Evolutionary conservation across 2,329 filamentous ascomycete species (phyloP), one percentile per base, ranked within the genome.

Genomic region (Chaetomiaceae sp.): DNA sequence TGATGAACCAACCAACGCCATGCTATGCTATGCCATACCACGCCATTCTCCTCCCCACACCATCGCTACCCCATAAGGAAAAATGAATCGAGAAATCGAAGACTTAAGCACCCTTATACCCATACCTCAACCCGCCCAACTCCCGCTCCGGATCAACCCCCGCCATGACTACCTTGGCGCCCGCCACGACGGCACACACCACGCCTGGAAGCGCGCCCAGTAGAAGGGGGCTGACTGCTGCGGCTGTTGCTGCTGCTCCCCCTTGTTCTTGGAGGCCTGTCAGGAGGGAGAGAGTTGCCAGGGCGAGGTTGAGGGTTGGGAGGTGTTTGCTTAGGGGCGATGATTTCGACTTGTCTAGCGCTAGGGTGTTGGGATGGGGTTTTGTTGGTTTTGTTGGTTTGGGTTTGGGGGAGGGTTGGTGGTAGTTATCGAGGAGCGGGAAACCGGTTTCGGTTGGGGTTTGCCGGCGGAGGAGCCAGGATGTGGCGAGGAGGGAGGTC

Each of bases 111-210:
- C 85, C 84, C 62, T 85, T 88, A 62, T 81, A 85, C 48, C 76
- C 73, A 68, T 88, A 87, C 64, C 71, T 79, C 61, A 88, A 70
- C 48, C 68, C 71, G 43, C 76, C 71, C 59, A 91, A 67, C 61
- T 86, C 85, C 55, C 72, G 69, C 62, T 80, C 82, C 5, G 87
- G 78, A 68, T 90, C 84, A 8, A 90, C 78, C 42, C 81, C 75
- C 3, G 77, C 76, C 77, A 90, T 83, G 62, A 86, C 73, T 45
- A 79, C 68, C 67, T 89, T 83, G 25, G 81, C 80, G 41, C 78
- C 66, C 50, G 89, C 60, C 5, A 83, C 74, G 17, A 86, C 72
- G 0, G 58, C 73, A 60, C 87, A 83, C 1, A 89, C 76, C 2
- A 83, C 65, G 0, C 68, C 72, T 0, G 82, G 81, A 44, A 84